Base-by-base conservation (phyloP, 352 stramenopile species). In the Phytopythium ostracodes region DNA sequence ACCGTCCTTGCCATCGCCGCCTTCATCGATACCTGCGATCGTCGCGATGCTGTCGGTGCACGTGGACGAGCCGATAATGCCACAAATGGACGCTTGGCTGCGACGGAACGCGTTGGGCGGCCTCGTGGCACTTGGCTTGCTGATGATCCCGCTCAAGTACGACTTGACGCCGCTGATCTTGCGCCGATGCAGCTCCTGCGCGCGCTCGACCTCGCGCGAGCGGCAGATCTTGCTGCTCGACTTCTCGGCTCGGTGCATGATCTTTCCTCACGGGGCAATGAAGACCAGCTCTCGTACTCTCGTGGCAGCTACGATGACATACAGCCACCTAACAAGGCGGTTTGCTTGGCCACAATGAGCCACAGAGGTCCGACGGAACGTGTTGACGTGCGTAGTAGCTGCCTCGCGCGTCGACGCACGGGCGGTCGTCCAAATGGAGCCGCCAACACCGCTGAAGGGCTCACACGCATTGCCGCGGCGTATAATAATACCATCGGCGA, bases 171-270 rank as follows among this genome's bases (percentile, higher is more conserved):
- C 71, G 60, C 78, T 73, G 43, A 93, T 83, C 57, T 93, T 93
- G 60, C 80, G 81, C 33, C 74, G 75, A 55, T 93, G 84, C 22
- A 89, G 64, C 55, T 84, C 76, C 62, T 91, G 81, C 1, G 81
- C 81, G 31, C 79, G 85, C 56, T 89, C 81, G 22, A 91, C 70
- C 59, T 93, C 81, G 43, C 84, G 65, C 9, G 82, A 77, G 44
- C 79, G 80, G 55, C 81, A 90, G 58, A 93, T 71, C 62, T 84
- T 87, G 56, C 84, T 93, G 70, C 84, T 91, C 24, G 80, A 80
- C 63, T 89, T 89, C 67, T 93, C 76, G 1, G 78, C 81, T 46
- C 84, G 81, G 59, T 91, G 75, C 80, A 93, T 92, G 31, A 10
- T 18, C 40, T 18, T 46, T 5, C 40, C 18, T 46, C 22, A 17